Percentiles rank a stretch among this genome's conserved stretches.
Conservation (phyloP, 805 yeast species). For the Nematodospora valgi region DNA sequence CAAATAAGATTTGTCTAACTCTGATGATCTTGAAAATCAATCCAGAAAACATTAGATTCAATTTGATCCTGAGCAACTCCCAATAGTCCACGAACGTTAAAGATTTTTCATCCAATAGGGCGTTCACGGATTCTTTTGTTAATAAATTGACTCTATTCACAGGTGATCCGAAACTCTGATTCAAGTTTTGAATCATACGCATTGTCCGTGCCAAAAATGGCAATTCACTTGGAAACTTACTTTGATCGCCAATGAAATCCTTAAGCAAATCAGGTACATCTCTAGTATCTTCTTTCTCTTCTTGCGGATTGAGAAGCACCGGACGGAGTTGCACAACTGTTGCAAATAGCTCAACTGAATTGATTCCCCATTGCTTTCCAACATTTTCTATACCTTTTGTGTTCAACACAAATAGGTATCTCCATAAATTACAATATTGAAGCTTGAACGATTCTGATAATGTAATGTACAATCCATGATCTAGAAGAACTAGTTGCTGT, state of each 20-base stretch:
- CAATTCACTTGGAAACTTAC: constrained; percentile 63
- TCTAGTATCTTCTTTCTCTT: constrained; percentile 25
- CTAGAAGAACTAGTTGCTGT: constrained; percentile 65
- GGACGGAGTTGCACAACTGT: constrained; percentile 53
- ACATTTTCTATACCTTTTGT: constrained; percentile 44
- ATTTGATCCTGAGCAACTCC: constrained; percentile 18
- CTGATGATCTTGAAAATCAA: constrained; percentile 31
- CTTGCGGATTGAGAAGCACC: constrained; percentile 18
- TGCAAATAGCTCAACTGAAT: constrained; percentile 59
- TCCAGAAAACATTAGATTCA: constrained; percentile 25
- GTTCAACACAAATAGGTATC: constrained; percentile 53
- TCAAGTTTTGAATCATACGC: constrained; percentile 71
- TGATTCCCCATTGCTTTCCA: constrained; percentile 65
- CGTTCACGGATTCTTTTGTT: constrained; percentile 51
- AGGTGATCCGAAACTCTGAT: constrained; percentile 64
- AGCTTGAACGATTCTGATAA: constrained; percentile 48
- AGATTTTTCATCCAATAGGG: constrained; percentile 13
- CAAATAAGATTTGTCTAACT: constrained; percentile 29
- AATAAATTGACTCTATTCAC: constrained; percentile 67
- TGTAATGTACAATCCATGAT: constrained; percentile 69
- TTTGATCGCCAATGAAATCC: constrained; percentile 57
- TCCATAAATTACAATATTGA: constrained; percentile 65
- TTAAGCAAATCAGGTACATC: constrained; percentile 46
- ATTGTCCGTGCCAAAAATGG: constrained; percentile 66
- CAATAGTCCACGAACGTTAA: constrained; percentile 10